phyloP scores from a whole-genome alignment of 495 filamentous ascomycete species.

The Neurospora sp. region DNA sequence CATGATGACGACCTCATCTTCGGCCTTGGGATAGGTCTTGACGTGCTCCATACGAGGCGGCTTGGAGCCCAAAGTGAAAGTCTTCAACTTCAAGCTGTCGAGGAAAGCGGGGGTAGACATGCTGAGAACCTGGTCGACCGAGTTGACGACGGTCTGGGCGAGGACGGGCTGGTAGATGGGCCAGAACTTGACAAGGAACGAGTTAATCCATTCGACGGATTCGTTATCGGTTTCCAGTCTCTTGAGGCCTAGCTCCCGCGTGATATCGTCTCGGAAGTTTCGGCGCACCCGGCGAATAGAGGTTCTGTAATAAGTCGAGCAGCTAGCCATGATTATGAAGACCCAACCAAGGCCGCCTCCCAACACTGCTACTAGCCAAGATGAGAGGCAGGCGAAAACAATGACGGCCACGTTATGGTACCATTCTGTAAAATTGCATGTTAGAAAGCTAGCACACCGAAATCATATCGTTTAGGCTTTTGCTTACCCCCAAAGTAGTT shows the following conservation, averaged over 20 bases:
- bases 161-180: constrained; percentile 94
- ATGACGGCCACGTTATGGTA: constrained; percentile 94
- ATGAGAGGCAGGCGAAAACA: constrained; percentile 79
- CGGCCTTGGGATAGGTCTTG: constrained; percentile 92
- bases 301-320: constrained; percentile 93
- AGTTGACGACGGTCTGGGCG: constrained; percentile 80
- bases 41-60: constrained; percentile 94
- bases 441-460: not conserved
- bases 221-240: constrained; percentile 87
- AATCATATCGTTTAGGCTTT: no score
- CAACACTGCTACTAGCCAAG: constrained; percentile 80
- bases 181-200: constrained; percentile 97
- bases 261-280: constrained; percentile 92
- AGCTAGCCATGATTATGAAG: constrained; percentile 81
- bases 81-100: constrained; percentile 84
- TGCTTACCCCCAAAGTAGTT: constrained; percentile 75
- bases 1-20: constrained; percentile 94
- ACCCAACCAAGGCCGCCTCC: constrained; percentile 92
- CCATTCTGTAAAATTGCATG: constrained; percentile 60
- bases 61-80: constrained; percentile 86
- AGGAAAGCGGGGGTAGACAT: constrained; percentile 83
- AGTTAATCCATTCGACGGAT: constrained; percentile 98
- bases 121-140: constrained; percentile 91
- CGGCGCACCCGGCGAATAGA: constrained; percentile 86
- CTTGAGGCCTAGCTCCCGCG: constrained; percentile 83